Percentiles rank a stretch among this genome's conserved stretches.
Conservation (phyloP, 768 basidiomycete genomes). For the Nidularia sp. region DNA sequence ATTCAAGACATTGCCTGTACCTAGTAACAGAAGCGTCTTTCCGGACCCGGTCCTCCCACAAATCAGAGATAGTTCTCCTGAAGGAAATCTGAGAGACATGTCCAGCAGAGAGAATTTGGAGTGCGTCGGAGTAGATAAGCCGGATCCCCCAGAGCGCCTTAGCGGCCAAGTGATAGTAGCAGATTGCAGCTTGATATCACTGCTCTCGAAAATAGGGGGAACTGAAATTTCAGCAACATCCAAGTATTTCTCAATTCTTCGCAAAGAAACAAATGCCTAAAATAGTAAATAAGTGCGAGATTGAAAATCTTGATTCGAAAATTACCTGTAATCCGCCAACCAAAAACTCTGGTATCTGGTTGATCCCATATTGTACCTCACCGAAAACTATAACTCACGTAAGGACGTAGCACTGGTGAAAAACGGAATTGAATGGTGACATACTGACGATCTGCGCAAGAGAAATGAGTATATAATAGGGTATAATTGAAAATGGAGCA, state of each 20-base stretch:
- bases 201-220: background rate
- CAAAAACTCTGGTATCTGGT: background rate
- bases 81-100: background rate
- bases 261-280: background rate
- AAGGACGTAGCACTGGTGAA: background rate
- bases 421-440: background rate
- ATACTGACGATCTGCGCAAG: background rate
- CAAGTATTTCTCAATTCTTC: background rate
- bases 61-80: background rate
- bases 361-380: background rate
- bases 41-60: background rate
- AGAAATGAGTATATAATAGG: background rate
- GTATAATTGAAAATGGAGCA: conserved; percentile 11
- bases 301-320: background rate
- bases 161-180: background rate
- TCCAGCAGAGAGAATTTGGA: background rate
- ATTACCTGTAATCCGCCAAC: background rate
- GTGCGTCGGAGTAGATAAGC: no score
- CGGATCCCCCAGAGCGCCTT: no score
- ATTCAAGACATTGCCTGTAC: background rate
- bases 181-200: background rate
- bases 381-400: background rate
- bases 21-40: background rate
- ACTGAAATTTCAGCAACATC: background rate
- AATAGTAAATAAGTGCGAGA: background rate